Conservation (phyloP, 768 basidiomycete genomes). For the Amanita inopinata region DNA sequence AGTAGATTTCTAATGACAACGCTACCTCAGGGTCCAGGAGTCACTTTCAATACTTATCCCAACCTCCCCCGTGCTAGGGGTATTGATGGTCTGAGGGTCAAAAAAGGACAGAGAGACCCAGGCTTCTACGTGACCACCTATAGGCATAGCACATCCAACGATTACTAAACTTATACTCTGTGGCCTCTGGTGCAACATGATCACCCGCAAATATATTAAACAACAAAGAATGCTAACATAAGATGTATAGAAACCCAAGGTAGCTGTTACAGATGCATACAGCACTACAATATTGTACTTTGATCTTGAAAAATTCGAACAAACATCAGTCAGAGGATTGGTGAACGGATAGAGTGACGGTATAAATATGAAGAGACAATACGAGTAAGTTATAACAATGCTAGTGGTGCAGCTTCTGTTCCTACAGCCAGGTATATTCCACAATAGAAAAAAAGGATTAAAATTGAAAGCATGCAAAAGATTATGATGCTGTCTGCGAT, state of each 20-base stretch:
- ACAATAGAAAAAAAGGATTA: conserved; percentile 12
- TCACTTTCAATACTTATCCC: conserved; percentile 46
- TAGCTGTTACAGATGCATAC: conserved; percentile 5
- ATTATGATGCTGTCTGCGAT: conserved; percentile 23
- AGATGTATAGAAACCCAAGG: background rate
- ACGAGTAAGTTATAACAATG: conserved; percentile 12
- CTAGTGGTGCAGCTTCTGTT: conserved; percentile 5
- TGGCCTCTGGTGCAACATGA: too few species aligned
- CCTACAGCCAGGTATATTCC: conserved; percentile 4
- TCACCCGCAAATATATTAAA: background rate
- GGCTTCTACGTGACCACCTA: conserved; percentile 9
- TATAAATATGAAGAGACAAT: conserved; percentile 13
- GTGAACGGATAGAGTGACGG: conserved; percentile 13
- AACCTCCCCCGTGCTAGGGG: conserved; percentile 21
- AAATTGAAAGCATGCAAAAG: conserved; percentile 10
- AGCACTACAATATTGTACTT: conserved; percentile 6
- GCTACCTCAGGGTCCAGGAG: conserved; percentile 41
- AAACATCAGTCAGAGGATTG: conserved; percentile 8
- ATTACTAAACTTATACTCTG: background rate
- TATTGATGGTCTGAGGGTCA: conserved; percentile 21
- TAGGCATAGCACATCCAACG: background rate
- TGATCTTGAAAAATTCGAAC: background rate
- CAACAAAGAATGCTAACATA: background rate
- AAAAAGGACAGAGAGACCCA: conserved; percentile 14
- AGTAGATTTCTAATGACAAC: conserved; percentile 4